phyloP scores from a whole-genome alignment of 208 protist species.

The Trypanosoma mega region DNA sequence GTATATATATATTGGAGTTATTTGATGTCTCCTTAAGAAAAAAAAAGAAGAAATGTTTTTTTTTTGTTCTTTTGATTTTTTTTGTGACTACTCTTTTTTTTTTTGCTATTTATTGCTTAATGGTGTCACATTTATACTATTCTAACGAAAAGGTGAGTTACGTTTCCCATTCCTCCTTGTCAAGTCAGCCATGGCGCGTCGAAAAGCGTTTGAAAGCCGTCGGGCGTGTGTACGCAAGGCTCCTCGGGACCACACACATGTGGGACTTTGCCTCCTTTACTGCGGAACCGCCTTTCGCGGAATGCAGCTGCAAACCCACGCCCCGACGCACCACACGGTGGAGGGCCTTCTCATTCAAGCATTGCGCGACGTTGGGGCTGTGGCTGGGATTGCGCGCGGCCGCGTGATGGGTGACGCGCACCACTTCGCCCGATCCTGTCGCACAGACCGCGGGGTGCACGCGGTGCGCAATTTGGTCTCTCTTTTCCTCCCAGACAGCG shows the following conservation, averaged over 20 bases:
- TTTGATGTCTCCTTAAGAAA: no score
- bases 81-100: no score
- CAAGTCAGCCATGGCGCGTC: constrained; percentile 17
- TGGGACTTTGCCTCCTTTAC: constrained; percentile 74
- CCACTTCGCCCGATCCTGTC: constrained; percentile 73
- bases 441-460: constrained; percentile 86
- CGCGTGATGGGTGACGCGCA: constrained; percentile 38
- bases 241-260: constrained; percentile 50
- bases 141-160: no score
- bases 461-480: constrained; percentile 77
- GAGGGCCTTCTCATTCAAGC: constrained; percentile 80
- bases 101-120: no score
- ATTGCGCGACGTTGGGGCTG: constrained; percentile 55
- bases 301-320: constrained; percentile 78
- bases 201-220: constrained; percentile 32
- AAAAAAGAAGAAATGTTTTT: not conserved
- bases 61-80: no score
- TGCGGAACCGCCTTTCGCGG: constrained; percentile 64
- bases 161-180: no score
- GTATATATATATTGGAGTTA: no score
- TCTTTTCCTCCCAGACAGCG: constrained; percentile 48
- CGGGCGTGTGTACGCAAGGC: constrained; percentile 45
- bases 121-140: no score
- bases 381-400: constrained; percentile 41
- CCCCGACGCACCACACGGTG: constrained; percentile 74